A percentile compares a stretch with the other conserved stretches of the same genome.
Evolutionary conservation across 2,329 filamentous ascomycete genomes (phyloP).

Genomic region (Fusarium denticulatum): DNA sequence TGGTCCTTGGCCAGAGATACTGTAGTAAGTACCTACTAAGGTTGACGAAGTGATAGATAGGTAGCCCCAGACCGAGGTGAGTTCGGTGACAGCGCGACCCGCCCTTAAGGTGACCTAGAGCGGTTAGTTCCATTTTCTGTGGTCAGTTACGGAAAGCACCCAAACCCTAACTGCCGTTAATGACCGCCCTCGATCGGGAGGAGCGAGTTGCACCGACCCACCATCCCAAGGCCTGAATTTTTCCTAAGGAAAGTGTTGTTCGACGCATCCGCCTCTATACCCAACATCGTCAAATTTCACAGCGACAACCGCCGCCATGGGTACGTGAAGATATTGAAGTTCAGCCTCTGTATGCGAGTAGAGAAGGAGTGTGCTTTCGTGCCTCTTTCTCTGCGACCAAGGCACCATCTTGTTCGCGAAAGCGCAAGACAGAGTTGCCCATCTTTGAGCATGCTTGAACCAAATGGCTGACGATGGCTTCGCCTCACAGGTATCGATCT

Average conservation of each 20-base stretch:
- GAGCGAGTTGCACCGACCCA: conserved; percentile 12
- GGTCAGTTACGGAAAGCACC: not conserved
- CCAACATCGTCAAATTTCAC: conserved; percentile 53
- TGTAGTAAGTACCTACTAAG: not conserved
- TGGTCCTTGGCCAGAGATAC: not conserved
- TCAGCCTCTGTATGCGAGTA: conserved; percentile 63
- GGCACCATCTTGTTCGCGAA: conserved; percentile 44
- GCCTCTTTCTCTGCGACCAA: conserved; percentile 41
- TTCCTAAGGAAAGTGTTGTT: conserved; percentile 39
- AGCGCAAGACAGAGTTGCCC: conserved; percentile 44
- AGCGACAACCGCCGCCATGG: conserved; percentile 65
- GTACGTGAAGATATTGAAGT: conserved; percentile 61
- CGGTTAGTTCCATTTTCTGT: not conserved
- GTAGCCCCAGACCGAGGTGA: not conserved
- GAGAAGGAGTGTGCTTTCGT: conserved; percentile 42
- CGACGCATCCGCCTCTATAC: conserved; percentile 44
- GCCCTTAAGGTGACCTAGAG: not conserved
- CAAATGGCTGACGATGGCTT: conserved; percentile 69
- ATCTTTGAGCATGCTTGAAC: conserved; percentile 70
- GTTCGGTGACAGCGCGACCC: not conserved
- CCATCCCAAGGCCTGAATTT: conserved; percentile 43
- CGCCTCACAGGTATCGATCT: conserved; percentile 74
- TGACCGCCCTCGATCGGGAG: not conserved
- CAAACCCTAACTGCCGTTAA: conserved; percentile 11
- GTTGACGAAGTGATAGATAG: not conserved